A percentile compares a stretch with the other conserved stretches of the same genome.
These are phyloP conservation scores for Salvia sclarea DNA, from an alignment of 305 asterid species.

Conservation along the genomic window DNA sequence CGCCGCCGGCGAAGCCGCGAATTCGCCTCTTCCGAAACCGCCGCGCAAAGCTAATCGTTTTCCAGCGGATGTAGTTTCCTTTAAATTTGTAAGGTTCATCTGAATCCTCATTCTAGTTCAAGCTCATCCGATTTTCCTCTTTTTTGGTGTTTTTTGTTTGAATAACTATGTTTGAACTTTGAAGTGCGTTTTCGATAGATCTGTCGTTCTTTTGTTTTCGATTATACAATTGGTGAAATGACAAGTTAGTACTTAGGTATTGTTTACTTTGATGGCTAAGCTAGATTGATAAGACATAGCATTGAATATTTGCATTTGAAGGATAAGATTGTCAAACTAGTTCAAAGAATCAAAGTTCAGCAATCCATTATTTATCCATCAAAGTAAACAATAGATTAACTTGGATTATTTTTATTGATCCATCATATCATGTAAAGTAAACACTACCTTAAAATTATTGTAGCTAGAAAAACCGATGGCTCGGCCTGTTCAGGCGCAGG, in stretches of 20 bases:
- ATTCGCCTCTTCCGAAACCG: not conserved
- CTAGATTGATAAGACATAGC: too few relatives aligned
- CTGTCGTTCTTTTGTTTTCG: not conserved
- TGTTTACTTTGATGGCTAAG: too few relatives aligned
- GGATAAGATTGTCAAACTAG: too few relatives aligned
- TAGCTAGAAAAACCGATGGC: not conserved
- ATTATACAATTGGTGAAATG: not conserved
- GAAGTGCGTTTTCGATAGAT: not conserved
- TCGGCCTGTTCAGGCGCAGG: not conserved
- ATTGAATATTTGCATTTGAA: too few relatives aligned
- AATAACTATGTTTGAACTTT: not conserved
- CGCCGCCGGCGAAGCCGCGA: slow-evolving; percentile 4
- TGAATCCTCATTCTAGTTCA: not conserved
- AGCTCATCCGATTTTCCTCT: not conserved
- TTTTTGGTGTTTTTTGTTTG: not conserved
- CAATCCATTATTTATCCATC: too few relatives aligned
- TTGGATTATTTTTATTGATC: too few relatives aligned
- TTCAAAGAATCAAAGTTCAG: too few relatives aligned
- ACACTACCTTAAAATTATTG: too few relatives aligned
- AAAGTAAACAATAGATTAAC: too few relatives aligned
- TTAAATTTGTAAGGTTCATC: not conserved
- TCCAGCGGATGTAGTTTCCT: slow-evolving; percentile 1
- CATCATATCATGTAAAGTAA: too few relatives aligned
- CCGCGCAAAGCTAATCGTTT: slow-evolving; percentile 7
- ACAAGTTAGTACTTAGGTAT: not conserved